phyloP scores from a whole-genome alignment of 2,329 filamentous ascomycete species.

The Colletotrichum lentis region DNA sequence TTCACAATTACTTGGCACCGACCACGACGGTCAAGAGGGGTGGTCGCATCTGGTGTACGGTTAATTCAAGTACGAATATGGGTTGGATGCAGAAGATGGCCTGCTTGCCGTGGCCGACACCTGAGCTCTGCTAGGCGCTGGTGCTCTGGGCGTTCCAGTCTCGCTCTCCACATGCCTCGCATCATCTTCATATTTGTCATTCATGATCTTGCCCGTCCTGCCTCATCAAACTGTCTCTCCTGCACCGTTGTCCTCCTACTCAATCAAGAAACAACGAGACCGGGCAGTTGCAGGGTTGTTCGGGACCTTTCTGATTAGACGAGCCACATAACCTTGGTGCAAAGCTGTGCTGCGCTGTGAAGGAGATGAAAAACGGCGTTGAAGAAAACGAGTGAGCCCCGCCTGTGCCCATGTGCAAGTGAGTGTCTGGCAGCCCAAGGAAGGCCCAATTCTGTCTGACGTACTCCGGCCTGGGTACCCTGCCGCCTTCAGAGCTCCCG shows the following conservation, averaged over 20 bases:
- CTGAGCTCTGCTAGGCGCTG: neutral
- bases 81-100: neutral
- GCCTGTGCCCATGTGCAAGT: neutral
- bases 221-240: too few species aligned
- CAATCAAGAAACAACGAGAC: too few species aligned
- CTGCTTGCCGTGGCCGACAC: neutral
- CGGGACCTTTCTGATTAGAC: too few species aligned
- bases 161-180: neutral
- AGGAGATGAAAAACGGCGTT: neutral
- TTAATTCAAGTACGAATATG: neutral
- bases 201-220: too few species aligned
- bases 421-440: slow-evolving; percentile 21
- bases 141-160: neutral
- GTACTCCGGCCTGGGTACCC: slow-evolving; percentile 17
- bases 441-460: slow-evolving; percentile 17
- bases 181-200: too few species aligned
- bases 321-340: too few species aligned
- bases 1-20: neutral
- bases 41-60: too few species aligned
- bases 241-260: too few species aligned
- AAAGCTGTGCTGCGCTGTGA: neutral
- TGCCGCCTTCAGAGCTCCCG: neutral
- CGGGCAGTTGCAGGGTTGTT: too few species aligned
- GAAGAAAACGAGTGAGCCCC: neutral
- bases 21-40: neutral